Base-by-base conservation (phyloP, 768 basidiomycete genomes). In the Boletus rex-veris region DNA sequence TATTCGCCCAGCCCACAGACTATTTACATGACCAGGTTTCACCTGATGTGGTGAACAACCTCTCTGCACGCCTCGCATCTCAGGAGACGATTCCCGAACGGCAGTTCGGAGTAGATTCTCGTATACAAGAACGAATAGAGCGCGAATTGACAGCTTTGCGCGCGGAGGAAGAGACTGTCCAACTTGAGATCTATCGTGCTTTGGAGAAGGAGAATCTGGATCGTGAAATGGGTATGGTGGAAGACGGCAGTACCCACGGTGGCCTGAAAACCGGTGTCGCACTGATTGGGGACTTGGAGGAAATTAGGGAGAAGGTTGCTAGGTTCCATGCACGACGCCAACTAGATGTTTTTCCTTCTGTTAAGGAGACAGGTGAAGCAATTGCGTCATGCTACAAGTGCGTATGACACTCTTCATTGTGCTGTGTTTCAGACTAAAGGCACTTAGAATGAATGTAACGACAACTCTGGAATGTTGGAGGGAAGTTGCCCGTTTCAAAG, bases 141-240 rank as follows among this genome's bases (percentile, higher is more conserved):
- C 75, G 75, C 38, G 90, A 92, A 68, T 73, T 92, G 16, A 70
- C 77, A 28, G 79, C 79, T 38, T 74, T 94, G 58, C 84, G 80
- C 31, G 73, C 77, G 28, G 84, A 90, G 64, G 91, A 92, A 68
- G 82, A 83, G 54, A 67, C 74, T 35, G 84, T 95, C 11, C 82
- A 80, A 40, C 73, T 76, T 44, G 81, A 91, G 72, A 92, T 95
- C 33, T 86, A 90, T 63, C 74, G 68, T 31, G 90, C 88, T 2
- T 75, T 95, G 45, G 88, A 94, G 75, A 87, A 85, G 74, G 92
- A 94, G 74, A 95, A 94, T 71, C 69, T 94, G 47, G 88, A 92
- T 69, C 78, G 80, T 53, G 91, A 93, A 71, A 78, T 75, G 59
- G 68, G 71, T 26, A 77, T 80, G 75, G 76, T 77, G 15, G 80